Percentiles rank a stretch among this genome's conserved stretches.
These are phyloP conservation scores for Helotiales sp. DNA, from an alignment of 2,329 filamentous ascomycete species.

Conservation along the genomic window DNA sequence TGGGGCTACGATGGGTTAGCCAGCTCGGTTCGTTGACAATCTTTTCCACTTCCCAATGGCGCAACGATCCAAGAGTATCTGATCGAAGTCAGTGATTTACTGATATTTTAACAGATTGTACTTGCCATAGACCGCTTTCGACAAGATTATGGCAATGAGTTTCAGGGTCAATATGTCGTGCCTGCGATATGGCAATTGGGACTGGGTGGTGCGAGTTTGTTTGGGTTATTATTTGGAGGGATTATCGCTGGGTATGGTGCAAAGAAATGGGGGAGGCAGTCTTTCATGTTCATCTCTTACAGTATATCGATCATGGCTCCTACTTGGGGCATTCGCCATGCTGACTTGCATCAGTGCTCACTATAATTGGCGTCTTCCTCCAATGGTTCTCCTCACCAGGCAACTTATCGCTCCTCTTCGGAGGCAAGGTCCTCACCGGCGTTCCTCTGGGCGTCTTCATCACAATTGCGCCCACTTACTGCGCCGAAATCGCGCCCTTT, in stretches of 20 bases:
- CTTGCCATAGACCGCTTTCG: conserved; percentile 23
- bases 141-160: conserved; percentile 21
- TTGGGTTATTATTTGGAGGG: conserved; percentile 24
- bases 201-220: conserved; percentile 15
- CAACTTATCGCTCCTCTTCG: conserved; percentile 45
- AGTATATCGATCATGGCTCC: conserved; percentile 5
- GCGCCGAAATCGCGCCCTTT: conserved; percentile 25
- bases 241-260: conserved; percentile 16
- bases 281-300: conserved; percentile 23
- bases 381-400: conserved; percentile 21
- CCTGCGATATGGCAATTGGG: conserved; percentile 24
- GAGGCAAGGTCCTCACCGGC: conserved; percentile 48
- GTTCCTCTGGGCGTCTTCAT: conserved; percentile 53
- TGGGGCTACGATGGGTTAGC: conserved; percentile 29
- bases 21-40: conserved; percentile 17
- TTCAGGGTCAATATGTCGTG: conserved; percentile 19
- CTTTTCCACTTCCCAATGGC: too few relatives aligned
- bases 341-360: conserved; percentile 14
- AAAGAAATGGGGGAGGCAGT: conserved; percentile 24
- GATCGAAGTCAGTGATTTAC: neutral
- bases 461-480: conserved; percentile 35
- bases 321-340: neutral
- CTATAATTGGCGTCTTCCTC: conserved; percentile 21
- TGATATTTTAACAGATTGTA: conserved; percentile 19
- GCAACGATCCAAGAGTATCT: too few relatives aligned